These are phyloP conservation scores for Penicillium psychrofluorescens DNA, from an alignment of 495 filamentous ascomycete species.

Conservation along the genomic window DNA sequence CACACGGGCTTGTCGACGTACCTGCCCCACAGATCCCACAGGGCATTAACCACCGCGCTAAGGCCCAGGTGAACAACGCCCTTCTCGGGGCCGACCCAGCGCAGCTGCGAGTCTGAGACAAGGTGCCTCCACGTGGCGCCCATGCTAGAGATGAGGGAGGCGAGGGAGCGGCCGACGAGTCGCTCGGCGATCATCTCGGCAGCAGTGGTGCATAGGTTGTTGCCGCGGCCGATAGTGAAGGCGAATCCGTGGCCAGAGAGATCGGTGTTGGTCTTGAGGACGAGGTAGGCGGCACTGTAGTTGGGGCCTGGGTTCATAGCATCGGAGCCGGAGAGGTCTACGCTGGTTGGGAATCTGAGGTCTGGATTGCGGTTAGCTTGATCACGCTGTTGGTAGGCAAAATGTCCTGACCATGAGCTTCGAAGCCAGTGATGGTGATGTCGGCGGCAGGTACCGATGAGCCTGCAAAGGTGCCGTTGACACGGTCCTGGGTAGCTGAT, in stretches of 20 bases:
- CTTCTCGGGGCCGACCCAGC: conserved; percentile 95
- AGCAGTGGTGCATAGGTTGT: conserved; percentile 84
- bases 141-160: conserved; percentile 71
- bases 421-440: conserved; percentile 75
- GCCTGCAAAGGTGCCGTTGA: too few species aligned
- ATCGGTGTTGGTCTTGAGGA: conserved; percentile 71
- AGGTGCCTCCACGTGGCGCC: conserved; percentile 86
- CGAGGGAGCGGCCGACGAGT: conserved; percentile 63
- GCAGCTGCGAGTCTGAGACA: conserved; percentile 80
- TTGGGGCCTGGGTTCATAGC: conserved; percentile 97
- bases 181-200: conserved; percentile 70
- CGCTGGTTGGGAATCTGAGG: background rate
- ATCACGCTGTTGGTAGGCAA: too few species aligned
- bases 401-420: conserved; percentile 82
- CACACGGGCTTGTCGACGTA: conserved; percentile 79
- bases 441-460: conserved; percentile 31
- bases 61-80: conserved; percentile 91
- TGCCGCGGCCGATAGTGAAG: conserved; percentile 94
- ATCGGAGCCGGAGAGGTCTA: conserved; percentile 61
- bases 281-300: conserved; percentile 89
- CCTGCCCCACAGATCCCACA: conserved; percentile 98
- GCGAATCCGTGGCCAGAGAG: conserved; percentile 85
- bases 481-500: too few species aligned
- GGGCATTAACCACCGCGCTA: conserved; percentile 82
- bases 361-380: conserved; percentile 44